These are phyloP conservation scores for Ophiognomonia clavigignenti-juglandacearum DNA, from an alignment of 2,329 filamentous ascomycete genomes.

Conservation along the genomic window DNA sequence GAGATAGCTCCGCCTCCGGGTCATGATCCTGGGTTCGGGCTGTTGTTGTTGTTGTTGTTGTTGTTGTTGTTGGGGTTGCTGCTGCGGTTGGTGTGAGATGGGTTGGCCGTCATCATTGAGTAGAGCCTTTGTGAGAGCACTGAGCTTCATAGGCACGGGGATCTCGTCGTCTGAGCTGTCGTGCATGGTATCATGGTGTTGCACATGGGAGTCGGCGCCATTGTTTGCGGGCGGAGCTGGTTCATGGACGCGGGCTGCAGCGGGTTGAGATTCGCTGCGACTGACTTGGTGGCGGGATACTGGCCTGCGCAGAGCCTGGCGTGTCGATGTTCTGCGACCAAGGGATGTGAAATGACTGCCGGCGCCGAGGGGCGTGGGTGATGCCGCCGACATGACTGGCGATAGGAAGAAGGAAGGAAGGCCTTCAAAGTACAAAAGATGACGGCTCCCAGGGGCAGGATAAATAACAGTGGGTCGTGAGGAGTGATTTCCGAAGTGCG, in stretches of 20 bases:
- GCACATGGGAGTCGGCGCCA: constrained; percentile 31
- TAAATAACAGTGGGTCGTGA: too few relatives aligned
- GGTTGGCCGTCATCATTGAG: constrained; percentile 55
- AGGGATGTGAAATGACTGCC: constrained; percentile 39
- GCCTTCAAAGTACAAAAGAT: too few relatives aligned
- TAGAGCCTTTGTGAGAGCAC: constrained; percentile 83
- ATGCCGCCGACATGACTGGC: constrained; percentile 49
- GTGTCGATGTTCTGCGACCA: constrained; percentile 49
- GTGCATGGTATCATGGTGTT: constrained; percentile 50
- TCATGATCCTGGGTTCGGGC: constrained; percentile 40
- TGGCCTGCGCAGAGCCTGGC: constrained; percentile 49
- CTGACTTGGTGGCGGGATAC: constrained; percentile 40
- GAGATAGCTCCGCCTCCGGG: constrained; percentile 46
- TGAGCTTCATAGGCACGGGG: constrained; percentile 87
- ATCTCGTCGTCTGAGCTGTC: constrained; percentile 96
- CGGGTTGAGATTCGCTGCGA: constrained; percentile 42
- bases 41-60: not conserved
- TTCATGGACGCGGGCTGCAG: constrained; percentile 19
- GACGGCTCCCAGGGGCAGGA: too few relatives aligned
- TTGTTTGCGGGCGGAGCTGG: constrained; percentile 12
- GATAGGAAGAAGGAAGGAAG: too few relatives aligned
- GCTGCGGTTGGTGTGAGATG: constrained; percentile 11
- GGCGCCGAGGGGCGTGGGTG: constrained; percentile 50
- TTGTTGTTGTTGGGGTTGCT: not conserved
- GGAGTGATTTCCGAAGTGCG: not conserved